phyloP scores from a whole-genome alignment of 2,329 filamentous ascomycete species.

The Neofusicoccum cordaticola region DNA sequence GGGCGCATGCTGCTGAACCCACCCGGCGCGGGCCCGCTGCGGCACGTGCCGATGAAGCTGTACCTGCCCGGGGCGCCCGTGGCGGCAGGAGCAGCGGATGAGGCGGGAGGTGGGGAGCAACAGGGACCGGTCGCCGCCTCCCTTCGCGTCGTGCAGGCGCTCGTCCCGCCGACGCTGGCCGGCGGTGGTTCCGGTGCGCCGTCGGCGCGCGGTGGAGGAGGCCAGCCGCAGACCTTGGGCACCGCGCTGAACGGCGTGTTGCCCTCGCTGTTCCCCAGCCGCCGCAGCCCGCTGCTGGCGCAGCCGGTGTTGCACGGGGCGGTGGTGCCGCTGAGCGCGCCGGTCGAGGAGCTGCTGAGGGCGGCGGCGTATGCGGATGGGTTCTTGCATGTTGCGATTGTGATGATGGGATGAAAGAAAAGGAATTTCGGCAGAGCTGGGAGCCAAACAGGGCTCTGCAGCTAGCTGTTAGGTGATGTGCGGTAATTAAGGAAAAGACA shows the following conservation, averaged over 20 bases:
- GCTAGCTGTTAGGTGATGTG: not conserved
- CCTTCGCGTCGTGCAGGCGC: constrained; percentile 64
- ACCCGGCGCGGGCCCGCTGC: constrained; percentile 62
- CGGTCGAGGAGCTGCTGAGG: constrained; percentile 77
- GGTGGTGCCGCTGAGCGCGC: constrained; percentile 73
- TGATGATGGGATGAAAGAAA: constrained; percentile 57
- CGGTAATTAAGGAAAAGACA: not conserved
- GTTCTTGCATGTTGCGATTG: constrained; percentile 80
- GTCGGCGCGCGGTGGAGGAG: constrained; percentile 39
- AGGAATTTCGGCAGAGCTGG: no score
- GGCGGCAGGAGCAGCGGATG: not conserved
- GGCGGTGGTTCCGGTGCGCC: constrained; percentile 19
- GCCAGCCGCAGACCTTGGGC: constrained; percentile 62
- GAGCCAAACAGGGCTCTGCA: no score
- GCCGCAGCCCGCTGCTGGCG: constrained; percentile 78
- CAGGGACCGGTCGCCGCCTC: constrained; percentile 28
- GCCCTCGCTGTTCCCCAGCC: constrained; percentile 82
- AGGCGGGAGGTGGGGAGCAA: not conserved
- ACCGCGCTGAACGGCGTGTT: constrained; percentile 72
- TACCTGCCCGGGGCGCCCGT: constrained; percentile 64
- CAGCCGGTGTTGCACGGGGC: constrained; percentile 84
- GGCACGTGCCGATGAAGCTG: constrained; percentile 81
- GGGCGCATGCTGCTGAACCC: constrained; percentile 74
- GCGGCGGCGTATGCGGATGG: constrained; percentile 88
- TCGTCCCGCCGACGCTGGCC: constrained; percentile 54